These are phyloP conservation scores for Lipomyces kockii DNA, from an alignment of 805 yeast genomes.

Conservation along the genomic window DNA sequence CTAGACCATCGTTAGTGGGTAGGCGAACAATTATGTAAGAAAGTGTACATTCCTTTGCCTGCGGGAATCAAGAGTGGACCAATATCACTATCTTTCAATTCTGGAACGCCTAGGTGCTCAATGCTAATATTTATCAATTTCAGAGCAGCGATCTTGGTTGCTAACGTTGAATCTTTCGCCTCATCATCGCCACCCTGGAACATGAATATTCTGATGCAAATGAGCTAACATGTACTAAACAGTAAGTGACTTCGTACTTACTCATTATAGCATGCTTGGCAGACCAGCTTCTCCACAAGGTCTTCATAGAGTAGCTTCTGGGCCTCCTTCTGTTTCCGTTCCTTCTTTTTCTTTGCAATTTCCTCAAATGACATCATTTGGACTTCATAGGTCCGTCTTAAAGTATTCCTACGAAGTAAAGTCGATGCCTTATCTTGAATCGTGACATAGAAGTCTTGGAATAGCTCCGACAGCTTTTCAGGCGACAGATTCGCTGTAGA, in stretches of 20 bases:
- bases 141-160: conserved; percentile 42
- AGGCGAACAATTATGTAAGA: conserved; percentile 21
- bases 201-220: conserved; percentile 43
- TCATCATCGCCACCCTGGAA: conserved; percentile 42
- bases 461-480: conserved; percentile 48
- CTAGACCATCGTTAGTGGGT: conserved; percentile 3
- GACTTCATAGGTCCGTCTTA: conserved; percentile 41
- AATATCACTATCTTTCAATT: conserved; percentile 23
- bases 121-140: conserved; percentile 40
- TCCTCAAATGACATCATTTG: conserved; percentile 46
- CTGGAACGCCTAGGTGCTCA: conserved; percentile 44
- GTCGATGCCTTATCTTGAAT: conserved; percentile 42
- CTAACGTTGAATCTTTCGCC: conserved; percentile 37
- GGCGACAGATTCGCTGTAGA: conserved; percentile 47
- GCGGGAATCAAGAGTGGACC: conserved; percentile 31
- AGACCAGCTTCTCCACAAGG: conserved; percentile 47
- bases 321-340: conserved; percentile 39
- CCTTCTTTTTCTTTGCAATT: conserved; percentile 43
- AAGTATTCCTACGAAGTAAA: conserved; percentile 34
- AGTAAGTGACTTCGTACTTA: not conserved
- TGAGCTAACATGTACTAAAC: not conserved
- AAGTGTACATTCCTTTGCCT: conserved; percentile 11
- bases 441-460: conserved; percentile 48
- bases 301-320: conserved; percentile 41
- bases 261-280: conserved; percentile 44